These are phyloP conservation scores for Aspergillus ruber DNA, from an alignment of 2,329 filamentous ascomycete species.

Conservation along the genomic window DNA sequence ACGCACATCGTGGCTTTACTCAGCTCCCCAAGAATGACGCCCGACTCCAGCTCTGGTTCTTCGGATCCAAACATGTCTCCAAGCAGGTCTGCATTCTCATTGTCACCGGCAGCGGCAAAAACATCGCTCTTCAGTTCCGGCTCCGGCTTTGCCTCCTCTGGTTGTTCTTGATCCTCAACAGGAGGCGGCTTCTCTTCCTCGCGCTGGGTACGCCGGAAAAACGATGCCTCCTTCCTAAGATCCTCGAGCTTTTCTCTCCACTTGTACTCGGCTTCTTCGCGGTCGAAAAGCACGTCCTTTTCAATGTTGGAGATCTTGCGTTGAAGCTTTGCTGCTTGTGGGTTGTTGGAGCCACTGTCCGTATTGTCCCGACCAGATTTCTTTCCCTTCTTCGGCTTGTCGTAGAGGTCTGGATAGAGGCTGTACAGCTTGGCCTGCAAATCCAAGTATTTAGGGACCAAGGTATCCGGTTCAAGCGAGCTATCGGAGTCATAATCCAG, in stretches of 20 bases:
- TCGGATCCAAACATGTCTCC: slow-evolving; percentile 52
- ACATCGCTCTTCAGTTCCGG: slow-evolving; percentile 13
- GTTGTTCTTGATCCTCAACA: slow-evolving; percentile 46
- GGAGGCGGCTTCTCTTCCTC: slow-evolving; percentile 11
- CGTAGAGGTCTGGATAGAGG: slow-evolving; percentile 50
- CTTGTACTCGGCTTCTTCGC: slow-evolving; percentile 55
- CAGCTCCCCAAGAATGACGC: slow-evolving; percentile 27
- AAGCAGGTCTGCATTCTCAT: slow-evolving; percentile 39
- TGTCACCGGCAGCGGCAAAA: slow-evolving; percentile 24
- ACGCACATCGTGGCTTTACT: slow-evolving; percentile 46
- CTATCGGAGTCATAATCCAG: slow-evolving; percentile 46
- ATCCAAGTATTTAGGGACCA: slow-evolving; percentile 70
- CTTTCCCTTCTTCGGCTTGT: slow-evolving; percentile 36
- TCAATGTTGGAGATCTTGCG: slow-evolving; percentile 72
- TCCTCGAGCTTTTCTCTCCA: slow-evolving; percentile 57
- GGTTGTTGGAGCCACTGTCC: slow-evolving; percentile 16
- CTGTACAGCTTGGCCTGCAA: slow-evolving; percentile 64
- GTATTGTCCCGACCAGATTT: slow-evolving; percentile 25
- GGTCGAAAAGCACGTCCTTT: slow-evolving; percentile 69
- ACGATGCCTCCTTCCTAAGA: slow-evolving; percentile 55
- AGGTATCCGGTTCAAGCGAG: slow-evolving; percentile 67
- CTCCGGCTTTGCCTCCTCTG: slow-evolving; percentile 13
- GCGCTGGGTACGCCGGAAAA: slow-evolving; percentile 20
- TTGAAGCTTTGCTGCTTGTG: slow-evolving; percentile 59
- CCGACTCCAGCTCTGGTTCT: slow-evolving; percentile 37